Evolutionary conservation across 2,329 filamentous ascomycete genomes (phyloP).

Genomic region (Biscogniauxia mediterranea): DNA sequence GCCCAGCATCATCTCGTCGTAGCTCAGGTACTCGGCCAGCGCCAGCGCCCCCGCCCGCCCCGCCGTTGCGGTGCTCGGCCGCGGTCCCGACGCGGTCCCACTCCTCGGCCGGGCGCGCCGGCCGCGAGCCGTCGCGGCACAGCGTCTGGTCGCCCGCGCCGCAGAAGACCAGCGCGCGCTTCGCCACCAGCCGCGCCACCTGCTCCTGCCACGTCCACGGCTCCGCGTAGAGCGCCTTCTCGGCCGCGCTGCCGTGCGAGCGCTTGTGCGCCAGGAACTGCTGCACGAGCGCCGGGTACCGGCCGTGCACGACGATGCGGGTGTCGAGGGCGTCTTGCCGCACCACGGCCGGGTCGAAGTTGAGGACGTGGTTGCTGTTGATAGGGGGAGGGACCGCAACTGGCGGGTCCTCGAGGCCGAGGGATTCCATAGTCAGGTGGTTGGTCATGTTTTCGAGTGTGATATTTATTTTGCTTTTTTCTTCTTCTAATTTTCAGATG

Average conservation of each 20-base stretch:
- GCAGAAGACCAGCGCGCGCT: conserved; percentile 28
- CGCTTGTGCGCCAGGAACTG: conserved; percentile 30
- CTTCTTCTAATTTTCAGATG: too few species aligned
- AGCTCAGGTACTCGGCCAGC: conserved; percentile 31
- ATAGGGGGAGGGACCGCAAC: conserved; percentile 12
- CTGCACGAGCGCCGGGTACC: conserved; percentile 26
- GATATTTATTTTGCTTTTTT: not conserved
- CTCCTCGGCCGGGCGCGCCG: conserved; percentile 8
- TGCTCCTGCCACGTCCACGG: conserved; percentile 26
- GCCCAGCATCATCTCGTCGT: conserved; percentile 36
- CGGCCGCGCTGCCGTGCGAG: conserved; percentile 19
- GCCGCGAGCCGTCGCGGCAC: conserved; percentile 14
- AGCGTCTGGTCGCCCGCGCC: conserved; percentile 21
- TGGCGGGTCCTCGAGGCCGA: conserved; percentile 19
- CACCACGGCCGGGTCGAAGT: conserved; percentile 20
- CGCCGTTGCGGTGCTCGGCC: conserved; percentile 15
- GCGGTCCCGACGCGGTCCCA: conserved; percentile 31
- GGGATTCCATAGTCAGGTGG: not conserved
- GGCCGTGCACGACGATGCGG: conserved; percentile 27
- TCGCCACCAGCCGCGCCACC: conserved; percentile 25
- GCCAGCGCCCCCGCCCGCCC: conserved; percentile 11
- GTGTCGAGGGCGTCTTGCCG: conserved; percentile 23
- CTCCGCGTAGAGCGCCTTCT: conserved; percentile 22
- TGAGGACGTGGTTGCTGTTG: conserved; percentile 25
- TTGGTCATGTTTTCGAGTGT: not conserved